phyloP scores from a whole-genome alignment of 2,329 filamentous ascomycete species.

The Colletotrichum echinochloae region DNA sequence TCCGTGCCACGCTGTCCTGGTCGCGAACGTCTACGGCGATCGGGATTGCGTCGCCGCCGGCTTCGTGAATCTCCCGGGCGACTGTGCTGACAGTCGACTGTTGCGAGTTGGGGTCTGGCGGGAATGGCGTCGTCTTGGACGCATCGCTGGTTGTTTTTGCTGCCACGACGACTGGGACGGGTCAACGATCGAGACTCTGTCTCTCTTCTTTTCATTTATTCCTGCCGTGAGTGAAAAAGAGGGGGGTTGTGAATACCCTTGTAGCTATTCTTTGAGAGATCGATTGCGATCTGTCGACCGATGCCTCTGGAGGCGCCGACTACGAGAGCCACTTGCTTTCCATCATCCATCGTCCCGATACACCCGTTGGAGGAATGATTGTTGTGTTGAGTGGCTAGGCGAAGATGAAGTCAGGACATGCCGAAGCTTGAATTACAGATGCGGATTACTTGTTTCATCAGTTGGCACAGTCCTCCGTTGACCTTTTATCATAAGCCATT shows the following conservation, averaged over 20 bases:
- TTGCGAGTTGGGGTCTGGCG: constrained; percentile 80
- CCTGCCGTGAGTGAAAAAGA: neutral
- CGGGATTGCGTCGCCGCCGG: constrained; percentile 73
- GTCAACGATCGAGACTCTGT: neutral
- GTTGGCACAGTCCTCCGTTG: neutral
- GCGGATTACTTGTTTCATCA: too few relatives aligned
- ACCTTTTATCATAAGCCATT: neutral
- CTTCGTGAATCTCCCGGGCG: constrained; percentile 75
- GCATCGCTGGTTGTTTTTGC: constrained; percentile 81
- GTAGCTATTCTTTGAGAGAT: constrained; percentile 78
- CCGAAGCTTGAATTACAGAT: neutral
- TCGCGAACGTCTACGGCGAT: constrained; percentile 78
- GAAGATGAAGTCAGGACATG: neutral
- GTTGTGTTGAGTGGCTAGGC: neutral
- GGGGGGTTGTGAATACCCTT: constrained; percentile 62
- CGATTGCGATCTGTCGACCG: constrained; percentile 82
- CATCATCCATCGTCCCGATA: constrained; percentile 32
- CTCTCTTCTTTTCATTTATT: neutral
- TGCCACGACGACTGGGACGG: constrained; percentile 74
- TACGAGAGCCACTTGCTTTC: constrained; percentile 70
- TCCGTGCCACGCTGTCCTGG: constrained; percentile 67
- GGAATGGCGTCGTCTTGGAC: constrained; percentile 67
- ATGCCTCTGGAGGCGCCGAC: constrained; percentile 85
- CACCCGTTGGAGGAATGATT: neutral
- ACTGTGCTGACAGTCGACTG: constrained; percentile 86